phyloP scores from a whole-genome alignment of 1,284 basidiomycete genomes.

The Tilletiopsis washingtonensis region DNA sequence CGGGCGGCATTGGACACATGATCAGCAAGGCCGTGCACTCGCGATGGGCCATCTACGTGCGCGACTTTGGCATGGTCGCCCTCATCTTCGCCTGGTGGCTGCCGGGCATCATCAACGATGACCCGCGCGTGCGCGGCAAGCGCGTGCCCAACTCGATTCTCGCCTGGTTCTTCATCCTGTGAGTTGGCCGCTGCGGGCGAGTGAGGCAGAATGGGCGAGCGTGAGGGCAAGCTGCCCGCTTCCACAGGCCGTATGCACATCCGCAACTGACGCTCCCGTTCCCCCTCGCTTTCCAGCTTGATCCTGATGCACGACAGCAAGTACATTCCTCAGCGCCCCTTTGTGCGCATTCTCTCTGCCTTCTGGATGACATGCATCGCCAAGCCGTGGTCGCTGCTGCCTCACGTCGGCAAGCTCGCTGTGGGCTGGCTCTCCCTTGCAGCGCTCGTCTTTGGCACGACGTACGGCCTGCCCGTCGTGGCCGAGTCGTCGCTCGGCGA shows the following conservation, averaged over 20 bases:
- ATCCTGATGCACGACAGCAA: constrained; percentile 41
- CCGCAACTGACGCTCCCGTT: neutral
- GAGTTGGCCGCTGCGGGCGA: neutral
- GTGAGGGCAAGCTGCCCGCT: no score
- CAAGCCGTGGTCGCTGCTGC: constrained; percentile 30
- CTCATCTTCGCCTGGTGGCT: constrained; percentile 15
- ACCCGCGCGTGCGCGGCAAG: constrained; percentile 3
- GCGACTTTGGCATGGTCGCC: constrained; percentile 15
- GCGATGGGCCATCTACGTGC: constrained; percentile 3
- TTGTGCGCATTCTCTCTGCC: constrained; percentile 19
- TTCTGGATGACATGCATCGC: constrained; percentile 17
- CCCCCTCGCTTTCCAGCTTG: constrained; percentile 4
- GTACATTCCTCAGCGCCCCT: constrained; percentile 34
- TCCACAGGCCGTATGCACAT: no score
- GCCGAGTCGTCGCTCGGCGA: constrained; percentile 24
- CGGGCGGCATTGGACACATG: neutral
- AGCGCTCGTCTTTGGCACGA: constrained; percentile 30
- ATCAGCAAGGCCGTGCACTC: constrained; percentile 7
- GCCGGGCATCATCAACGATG: constrained; percentile 9
- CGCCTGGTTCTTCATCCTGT: no score
- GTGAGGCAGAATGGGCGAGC: neutral
- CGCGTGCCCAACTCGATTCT: constrained; percentile 9
- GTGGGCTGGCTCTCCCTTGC: constrained; percentile 31
- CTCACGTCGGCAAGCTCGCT: constrained; percentile 22
- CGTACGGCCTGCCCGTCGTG: constrained; percentile 34